Conservation (phyloP, 2,329 filamentous ascomycete species). For the Penicillium sp. region DNA sequence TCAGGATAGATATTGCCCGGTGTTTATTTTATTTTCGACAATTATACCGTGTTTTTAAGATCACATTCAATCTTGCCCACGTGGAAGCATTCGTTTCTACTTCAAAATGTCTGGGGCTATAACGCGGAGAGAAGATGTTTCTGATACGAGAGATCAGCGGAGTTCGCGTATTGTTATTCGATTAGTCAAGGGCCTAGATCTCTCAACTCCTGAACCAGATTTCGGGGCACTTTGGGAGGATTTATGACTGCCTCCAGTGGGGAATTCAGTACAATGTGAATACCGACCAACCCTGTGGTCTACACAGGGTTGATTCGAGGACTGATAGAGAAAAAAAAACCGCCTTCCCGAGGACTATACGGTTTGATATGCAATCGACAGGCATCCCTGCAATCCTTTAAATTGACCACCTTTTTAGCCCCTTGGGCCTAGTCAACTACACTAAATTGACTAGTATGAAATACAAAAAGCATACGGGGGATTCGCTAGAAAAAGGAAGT, state of each 20-base stretch:
- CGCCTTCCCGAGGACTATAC: background rate
- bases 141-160: background rate
- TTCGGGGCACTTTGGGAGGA: background rate
- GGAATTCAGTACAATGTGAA: background rate
- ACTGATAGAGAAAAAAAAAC: background rate
- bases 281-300: too few relatives aligned
- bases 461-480: background rate
- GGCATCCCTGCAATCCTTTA: background rate
- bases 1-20: too few relatives aligned
- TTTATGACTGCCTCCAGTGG: too few relatives aligned
- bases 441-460: background rate
- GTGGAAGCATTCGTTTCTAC: too few relatives aligned
- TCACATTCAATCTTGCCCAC: too few relatives aligned
- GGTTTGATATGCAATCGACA: background rate
- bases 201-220: conserved; percentile 12
- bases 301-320: background rate
- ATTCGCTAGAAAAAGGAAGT: too few relatives aligned
- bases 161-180: background rate
- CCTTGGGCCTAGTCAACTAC: background rate
- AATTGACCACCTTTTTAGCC: background rate
- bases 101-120: too few relatives aligned
- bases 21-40: too few relatives aligned
- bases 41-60: too few relatives aligned
- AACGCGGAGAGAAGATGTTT: background rate
- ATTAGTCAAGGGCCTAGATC: conserved; percentile 16